Percentiles rank a stretch among this genome's conserved stretches.
These are phyloP conservation scores for Penicillium paradoxum DNA, from an alignment of 495 filamentous ascomycete species.

Conservation along the genomic window DNA sequence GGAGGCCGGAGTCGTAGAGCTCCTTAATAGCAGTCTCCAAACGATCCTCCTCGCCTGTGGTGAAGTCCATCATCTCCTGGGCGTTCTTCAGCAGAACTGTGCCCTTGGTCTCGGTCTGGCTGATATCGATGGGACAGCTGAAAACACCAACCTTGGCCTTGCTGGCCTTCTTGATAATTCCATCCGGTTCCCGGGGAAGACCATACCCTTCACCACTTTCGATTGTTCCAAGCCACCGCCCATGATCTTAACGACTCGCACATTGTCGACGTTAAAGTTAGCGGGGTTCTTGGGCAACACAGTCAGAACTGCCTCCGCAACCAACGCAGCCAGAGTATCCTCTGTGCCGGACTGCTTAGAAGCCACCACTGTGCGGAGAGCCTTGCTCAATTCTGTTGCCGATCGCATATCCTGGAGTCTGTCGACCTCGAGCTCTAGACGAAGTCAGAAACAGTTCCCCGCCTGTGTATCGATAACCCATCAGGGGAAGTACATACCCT, in stretches of 20 bases:
- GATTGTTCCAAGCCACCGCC: constrained; percentile 91
- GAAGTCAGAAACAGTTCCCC: constrained; percentile 9
- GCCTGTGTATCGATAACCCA: constrained; percentile 1
- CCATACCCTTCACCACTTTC: constrained; percentile 96
- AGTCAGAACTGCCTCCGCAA: constrained; percentile 88
- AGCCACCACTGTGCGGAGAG: constrained; percentile 89
- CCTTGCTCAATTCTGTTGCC: constrained; percentile 81
- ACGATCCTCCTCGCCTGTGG: constrained; percentile 90
- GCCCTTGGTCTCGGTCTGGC: constrained; percentile 99
- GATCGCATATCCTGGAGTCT: constrained; percentile 79
- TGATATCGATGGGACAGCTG: constrained; percentile 92
- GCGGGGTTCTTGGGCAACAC: constrained; percentile 95
- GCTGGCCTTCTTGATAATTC: constrained; percentile 77
- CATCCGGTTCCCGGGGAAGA: constrained; percentile 93
- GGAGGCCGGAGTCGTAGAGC: constrained; percentile 84
- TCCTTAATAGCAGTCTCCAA: constrained; percentile 91
- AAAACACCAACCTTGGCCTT: constrained; percentile 97
- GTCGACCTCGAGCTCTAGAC: constrained; percentile 77
- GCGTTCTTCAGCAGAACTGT: constrained; percentile 97
- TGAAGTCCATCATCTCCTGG: constrained; percentile 98
- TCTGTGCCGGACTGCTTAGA: constrained; percentile 95
- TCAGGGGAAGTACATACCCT: constrained; percentile 48
- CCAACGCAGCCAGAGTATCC: constrained; percentile 76
- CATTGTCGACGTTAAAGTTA: constrained; percentile 99
- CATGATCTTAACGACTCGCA: constrained; percentile 99